These are phyloP conservation scores for Cocos nucifera DNA, from an alignment of 176 grass and related monocot species.

Conservation along the genomic window DNA sequence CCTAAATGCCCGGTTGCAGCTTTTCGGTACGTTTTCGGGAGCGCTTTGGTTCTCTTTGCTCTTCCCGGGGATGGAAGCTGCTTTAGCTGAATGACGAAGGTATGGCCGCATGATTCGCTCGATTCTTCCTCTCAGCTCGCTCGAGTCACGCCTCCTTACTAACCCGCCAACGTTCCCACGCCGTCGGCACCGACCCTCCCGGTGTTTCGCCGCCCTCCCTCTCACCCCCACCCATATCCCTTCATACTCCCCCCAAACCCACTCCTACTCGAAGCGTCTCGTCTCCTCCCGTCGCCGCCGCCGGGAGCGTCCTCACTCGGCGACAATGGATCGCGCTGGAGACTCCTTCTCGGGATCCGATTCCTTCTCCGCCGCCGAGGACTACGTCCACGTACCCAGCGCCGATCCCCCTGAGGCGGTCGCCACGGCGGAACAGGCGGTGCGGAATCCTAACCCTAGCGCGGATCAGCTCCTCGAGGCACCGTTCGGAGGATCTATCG, in stretches of 20 bases:
- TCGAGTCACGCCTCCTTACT: slow-evolving; percentile 1
- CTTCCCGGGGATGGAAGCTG: too few species aligned
- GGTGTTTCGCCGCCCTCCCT: not conserved
- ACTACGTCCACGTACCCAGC: not conserved
- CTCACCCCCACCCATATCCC: not conserved
- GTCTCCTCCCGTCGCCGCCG: not conserved
- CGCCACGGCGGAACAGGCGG: not conserved
- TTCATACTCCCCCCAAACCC: too few species aligned
- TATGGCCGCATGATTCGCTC: slow-evolving; percentile 24
- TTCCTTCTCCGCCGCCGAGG: not conserved
- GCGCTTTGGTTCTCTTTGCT: too few species aligned
- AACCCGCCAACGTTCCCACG: not conserved
- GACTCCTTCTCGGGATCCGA: too few species aligned
- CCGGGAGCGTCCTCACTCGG: slow-evolving; percentile 5
- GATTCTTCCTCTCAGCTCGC: slow-evolving; percentile 14
- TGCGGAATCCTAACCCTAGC: not conserved
- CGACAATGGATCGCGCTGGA: slow-evolving; percentile 39
- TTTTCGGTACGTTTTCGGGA: too few species aligned
- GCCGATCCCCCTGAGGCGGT: not conserved
- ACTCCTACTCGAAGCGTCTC: not conserved
- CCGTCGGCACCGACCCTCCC: not conserved
- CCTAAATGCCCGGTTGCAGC: too few species aligned
- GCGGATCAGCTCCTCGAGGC: not conserved
- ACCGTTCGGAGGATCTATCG: not conserved
- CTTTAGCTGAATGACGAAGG: too few species aligned